A percentile compares a stretch with the other conserved stretches of the same genome.
Evolutionary conservation across 768 basidiomycete genomes (phyloP).

Genomic region (Holtermanniella nyarrowii): DNA sequence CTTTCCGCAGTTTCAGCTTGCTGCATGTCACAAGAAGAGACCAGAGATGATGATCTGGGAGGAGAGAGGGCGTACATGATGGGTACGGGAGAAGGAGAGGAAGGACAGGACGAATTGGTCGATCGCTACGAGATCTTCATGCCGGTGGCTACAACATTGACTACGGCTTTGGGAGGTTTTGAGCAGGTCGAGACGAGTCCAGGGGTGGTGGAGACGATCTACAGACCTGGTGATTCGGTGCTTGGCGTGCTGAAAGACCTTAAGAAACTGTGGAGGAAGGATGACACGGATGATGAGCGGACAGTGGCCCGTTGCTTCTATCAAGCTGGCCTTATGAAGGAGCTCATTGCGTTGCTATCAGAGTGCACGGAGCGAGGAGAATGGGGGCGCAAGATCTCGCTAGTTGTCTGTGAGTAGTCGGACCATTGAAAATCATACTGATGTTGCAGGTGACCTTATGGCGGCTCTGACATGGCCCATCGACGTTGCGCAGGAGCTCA

Average conservation of each 20-base stretch:
- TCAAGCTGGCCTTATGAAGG: conserved; percentile 75
- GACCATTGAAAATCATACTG: background rate
- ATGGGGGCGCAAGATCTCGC: conserved; percentile 38
- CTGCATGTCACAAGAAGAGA: no score
- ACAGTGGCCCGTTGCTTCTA: conserved; percentile 89
- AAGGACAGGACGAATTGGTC: conserved; percentile 6
- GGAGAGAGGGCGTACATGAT: background rate
- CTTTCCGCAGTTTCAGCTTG: no score
- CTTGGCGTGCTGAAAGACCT: conserved; percentile 61
- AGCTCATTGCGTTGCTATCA: conserved; percentile 69
- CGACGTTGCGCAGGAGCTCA: conserved; percentile 84
- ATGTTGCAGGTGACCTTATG: conserved; percentile 58
- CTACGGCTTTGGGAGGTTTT: conserved; percentile 40
- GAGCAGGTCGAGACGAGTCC: conserved; percentile 24
- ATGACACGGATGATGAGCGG: conserved; percentile 92
- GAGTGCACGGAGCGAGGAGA: conserved; percentile 40
- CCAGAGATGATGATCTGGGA: no score
- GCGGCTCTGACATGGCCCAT: conserved; percentile 99
- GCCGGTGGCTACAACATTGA: conserved; percentile 38
- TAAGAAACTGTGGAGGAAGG: conserved; percentile 90
- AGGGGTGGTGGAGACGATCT: conserved; percentile 26
- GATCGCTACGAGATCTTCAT: conserved; percentile 33
- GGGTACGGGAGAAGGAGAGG: background rate
- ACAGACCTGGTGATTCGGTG: conserved; percentile 41
- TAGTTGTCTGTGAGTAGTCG: conserved; percentile 36